Conservation (phyloP, 805 yeast species). For the Cyberlindnera suaveolens region DNA sequence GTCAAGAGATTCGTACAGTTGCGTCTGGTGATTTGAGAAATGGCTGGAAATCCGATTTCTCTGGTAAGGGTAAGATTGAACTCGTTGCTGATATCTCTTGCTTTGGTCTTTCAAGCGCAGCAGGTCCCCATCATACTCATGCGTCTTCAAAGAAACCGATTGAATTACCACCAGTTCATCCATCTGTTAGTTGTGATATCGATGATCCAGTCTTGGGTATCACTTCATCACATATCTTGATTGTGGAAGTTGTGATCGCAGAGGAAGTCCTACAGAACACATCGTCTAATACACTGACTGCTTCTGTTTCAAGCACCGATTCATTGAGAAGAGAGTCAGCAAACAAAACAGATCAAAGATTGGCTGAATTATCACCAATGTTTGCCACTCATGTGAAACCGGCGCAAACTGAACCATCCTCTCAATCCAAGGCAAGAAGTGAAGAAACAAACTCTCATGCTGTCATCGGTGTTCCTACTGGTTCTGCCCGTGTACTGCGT, state of each 20-base stretch:
- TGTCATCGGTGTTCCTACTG: slow-evolving; percentile 71
- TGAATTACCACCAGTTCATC: slow-evolving; percentile 14
- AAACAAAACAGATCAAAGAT: slow-evolving; percentile 29
- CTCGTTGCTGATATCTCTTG: slow-evolving; percentile 66
- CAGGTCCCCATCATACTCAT: slow-evolving; percentile 37
- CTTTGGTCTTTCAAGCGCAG: slow-evolving; percentile 49
- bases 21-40: slow-evolving; percentile 74
- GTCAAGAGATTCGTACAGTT: slow-evolving; percentile 71
- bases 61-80: slow-evolving; percentile 73
- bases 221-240: slow-evolving; percentile 65
- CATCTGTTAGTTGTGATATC: slow-evolving; percentile 71
- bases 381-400: slow-evolving; percentile 31
- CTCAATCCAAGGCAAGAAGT: slow-evolving; percentile 15
- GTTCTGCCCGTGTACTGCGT: slow-evolving; percentile 88
- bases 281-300: slow-evolving; percentile 27
- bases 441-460: slow-evolving; percentile 4
- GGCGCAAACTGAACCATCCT: slow-evolving; percentile 10
- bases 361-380: slow-evolving; percentile 39
- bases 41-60: slow-evolving; percentile 95
- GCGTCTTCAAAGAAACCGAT: slow-evolving; percentile 37
- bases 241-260: slow-evolving; percentile 89
- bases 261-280: slow-evolving; percentile 64
- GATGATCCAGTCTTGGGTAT: slow-evolving; percentile 79
- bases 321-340: slow-evolving; percentile 6
- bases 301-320: slow-evolving; percentile 24